Percentiles rank a stretch among this genome's conserved stretches.
phyloP scores from a whole-genome alignment of 805 yeast genomes.

The Metschnikowia colocasiae region DNA sequence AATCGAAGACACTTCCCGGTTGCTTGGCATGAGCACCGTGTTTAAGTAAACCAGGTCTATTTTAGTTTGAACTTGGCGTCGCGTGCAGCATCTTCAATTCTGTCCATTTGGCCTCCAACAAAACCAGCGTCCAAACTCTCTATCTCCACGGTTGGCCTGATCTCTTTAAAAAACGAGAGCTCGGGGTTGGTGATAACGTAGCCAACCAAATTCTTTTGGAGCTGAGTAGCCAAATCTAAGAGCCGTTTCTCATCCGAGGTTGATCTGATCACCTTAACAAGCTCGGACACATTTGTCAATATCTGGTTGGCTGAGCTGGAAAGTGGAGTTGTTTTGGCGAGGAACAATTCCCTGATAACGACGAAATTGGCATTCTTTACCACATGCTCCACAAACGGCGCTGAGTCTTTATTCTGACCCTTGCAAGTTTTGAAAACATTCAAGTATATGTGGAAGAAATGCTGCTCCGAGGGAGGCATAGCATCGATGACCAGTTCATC shows the following conservation, averaged over 20 bases:
- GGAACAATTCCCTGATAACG: constrained; percentile 20
- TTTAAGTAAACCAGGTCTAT: constrained; percentile 3
- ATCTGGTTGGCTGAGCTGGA: constrained; percentile 12
- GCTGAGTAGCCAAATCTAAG: constrained; percentile 5
- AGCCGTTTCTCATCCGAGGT: constrained; percentile 10
- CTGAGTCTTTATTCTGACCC: constrained; percentile 20
- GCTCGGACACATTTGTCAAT: constrained; percentile 12
- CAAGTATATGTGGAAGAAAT: constrained; percentile 25
- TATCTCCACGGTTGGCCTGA: constrained; percentile 1
- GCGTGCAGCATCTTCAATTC: constrained; percentile 13
- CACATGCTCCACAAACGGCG: constrained; percentile 27
- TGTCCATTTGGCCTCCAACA: constrained; percentile 8
- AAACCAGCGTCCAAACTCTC: constrained; percentile 3
- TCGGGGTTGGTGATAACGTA: constrained; percentile 11
- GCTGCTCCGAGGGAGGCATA: constrained; percentile 24
- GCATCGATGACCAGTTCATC: constrained; percentile 9
- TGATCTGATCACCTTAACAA: constrained; percentile 14
- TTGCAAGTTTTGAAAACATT: constrained; percentile 27
- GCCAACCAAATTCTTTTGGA: constrained; percentile 11
- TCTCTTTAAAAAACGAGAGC: constrained; percentile 10
- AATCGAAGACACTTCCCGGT: constrained; percentile 23
- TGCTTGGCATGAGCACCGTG: constrained; percentile 20
- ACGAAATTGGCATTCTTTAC: constrained; percentile 30
- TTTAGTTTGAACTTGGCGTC: constrained; percentile 13
- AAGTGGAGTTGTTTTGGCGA: constrained; percentile 18